Conservation (phyloP, 169 alveolate species). For the Eimeria falciformis region DNA sequence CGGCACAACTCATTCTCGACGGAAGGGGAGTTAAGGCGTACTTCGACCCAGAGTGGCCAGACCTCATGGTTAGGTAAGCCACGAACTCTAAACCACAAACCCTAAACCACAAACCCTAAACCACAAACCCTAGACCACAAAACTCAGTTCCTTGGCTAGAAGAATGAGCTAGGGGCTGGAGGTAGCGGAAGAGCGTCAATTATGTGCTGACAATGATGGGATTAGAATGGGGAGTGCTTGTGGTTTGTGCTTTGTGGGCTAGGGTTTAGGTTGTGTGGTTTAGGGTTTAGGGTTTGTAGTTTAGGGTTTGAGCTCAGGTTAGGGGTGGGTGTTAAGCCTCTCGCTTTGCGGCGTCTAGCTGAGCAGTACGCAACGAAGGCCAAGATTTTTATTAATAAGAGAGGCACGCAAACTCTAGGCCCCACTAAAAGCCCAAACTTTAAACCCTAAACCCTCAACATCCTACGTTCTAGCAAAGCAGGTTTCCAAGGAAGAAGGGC, state of each 20-base stretch:
- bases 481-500: too few species aligned
- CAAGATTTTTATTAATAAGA: conserved; percentile 59
- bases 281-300: conserved; percentile 20
- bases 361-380: conserved; percentile 71
- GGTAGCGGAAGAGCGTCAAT: too few species aligned
- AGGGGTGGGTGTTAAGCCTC: conserved; percentile 90
- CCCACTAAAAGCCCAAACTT: too few species aligned
- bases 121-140: not conserved
- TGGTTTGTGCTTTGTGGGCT: too few species aligned
- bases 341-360: conserved; percentile 78
- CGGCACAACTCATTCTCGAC: conserved; percentile 88
- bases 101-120: too few species aligned
- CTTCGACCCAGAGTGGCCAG: conserved; percentile 88
- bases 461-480: not conserved
- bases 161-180: too few species aligned
- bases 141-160: not conserved
- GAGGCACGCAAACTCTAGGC: conserved; percentile 34
- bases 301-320: conserved; percentile 76
- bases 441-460: too few species aligned
- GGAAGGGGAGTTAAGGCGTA: conserved; percentile 92
- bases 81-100: not conserved
- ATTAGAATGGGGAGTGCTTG: too few species aligned
- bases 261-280: conserved; percentile 2
- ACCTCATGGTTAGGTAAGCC: conserved; percentile 80
- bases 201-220: too few species aligned